Evolutionary conservation across 2,329 filamentous ascomycete species (phyloP), one percentile per base, ranked within the genome.

Genomic region (Elsinoe batatas): DNA sequence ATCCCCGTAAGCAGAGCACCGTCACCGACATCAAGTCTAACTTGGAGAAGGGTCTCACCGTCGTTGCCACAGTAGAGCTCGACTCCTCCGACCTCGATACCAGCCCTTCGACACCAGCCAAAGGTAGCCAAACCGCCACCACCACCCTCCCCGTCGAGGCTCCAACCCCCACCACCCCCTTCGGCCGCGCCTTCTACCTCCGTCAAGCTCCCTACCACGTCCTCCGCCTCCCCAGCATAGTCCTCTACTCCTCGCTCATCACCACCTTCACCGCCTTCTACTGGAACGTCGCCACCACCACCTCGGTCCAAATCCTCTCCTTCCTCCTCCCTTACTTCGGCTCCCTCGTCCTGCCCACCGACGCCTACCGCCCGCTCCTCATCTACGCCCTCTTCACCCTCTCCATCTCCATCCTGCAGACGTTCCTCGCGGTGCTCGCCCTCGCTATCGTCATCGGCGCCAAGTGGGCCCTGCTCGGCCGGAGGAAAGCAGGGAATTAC

Each of bases 131-230:
- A 2, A 17, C 8, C n/a, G 47, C n/a, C 26, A 15, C 26, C 12
- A 22, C 33, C 33, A 5, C 47, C 11, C 32, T 11, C 2, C 10
- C 32, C 26, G 13, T n/a, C 38, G 32, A 44, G 15, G 4, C n/a
- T 5, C 30, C 56, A 2, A 13, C 49, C 5, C 11, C 38, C 1
- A 49, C 57, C 2, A 69, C 64, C 33, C 78, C 79, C 0, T 81
- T 82, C 59, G 78, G 78, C 30, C 72, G 77, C 8, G 78, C 79
- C 1, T 81, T 80, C 64, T 80, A 80, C 65, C 68, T 74, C 44
- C 69, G 71, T 15, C 65, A 74, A 47, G 76, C 78, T 1, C 69
- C 74, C 1, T 81, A 80, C 67, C 68, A 69, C 40, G 78, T 81
- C 20, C 66, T 77, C 40, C 71, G 73, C 1, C 73, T 72, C 10